A percentile compares a stretch with the other conserved stretches of the same genome.
These are phyloP conservation scores for Aechmea fasciata DNA, from an alignment of 176 grass and related monocot species.

Conservation along the genomic window DNA sequence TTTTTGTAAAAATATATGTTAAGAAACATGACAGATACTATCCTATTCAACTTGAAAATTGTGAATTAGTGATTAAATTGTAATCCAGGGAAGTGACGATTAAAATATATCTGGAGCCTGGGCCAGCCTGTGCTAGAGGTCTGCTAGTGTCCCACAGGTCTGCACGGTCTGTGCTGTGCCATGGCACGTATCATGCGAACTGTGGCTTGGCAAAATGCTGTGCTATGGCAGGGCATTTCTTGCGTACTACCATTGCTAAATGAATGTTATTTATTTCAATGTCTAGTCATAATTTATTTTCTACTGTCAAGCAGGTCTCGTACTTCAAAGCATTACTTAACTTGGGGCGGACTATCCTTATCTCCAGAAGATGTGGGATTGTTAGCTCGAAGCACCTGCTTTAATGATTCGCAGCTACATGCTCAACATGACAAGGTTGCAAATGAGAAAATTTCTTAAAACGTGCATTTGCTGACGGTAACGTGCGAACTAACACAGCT, in stretches of 20 bases:
- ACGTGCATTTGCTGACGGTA: not conserved
- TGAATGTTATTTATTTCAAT: conserved; percentile 4
- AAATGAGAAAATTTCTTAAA: not conserved
- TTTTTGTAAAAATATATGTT: no score
- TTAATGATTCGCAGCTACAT: conserved; percentile 16
- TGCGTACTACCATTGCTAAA: not conserved
- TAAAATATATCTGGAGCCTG: no score
- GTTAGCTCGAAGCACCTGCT: conserved; percentile 44
- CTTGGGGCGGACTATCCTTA: conserved; percentile 37
- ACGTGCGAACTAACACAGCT: not conserved
- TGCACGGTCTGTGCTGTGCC: no score
- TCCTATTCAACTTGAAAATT: no score
- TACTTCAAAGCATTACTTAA: conserved; percentile 57
- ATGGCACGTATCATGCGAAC: no score
- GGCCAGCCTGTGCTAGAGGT: no score
- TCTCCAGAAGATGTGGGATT: conserved; percentile 40
- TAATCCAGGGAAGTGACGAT: no score
- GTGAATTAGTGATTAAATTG: no score
- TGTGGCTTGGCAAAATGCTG: no score
- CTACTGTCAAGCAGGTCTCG: conserved; percentile 34
- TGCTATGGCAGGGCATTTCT: not conserved
- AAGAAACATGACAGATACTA: no score
- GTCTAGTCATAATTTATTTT: conserved; percentile 3
- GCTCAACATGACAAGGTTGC: not conserved
- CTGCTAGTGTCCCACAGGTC: no score